phyloP scores from a whole-genome alignment of 257 asterid species.

The Eustoma russellianum region DNA sequence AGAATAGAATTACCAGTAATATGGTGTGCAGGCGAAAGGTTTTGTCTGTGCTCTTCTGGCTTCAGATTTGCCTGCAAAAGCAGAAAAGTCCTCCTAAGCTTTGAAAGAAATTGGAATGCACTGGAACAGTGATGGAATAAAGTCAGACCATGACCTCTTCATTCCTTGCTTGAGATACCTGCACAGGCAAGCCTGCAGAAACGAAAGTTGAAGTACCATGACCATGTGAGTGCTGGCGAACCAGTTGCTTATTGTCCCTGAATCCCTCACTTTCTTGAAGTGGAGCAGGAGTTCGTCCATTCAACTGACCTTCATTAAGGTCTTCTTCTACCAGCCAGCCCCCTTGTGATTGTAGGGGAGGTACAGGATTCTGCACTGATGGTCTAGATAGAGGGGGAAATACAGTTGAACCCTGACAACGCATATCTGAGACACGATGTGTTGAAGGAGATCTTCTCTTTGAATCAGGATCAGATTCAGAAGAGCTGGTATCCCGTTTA shows the following conservation, averaged over 20 bases:
- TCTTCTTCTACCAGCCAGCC: slow-evolving; percentile 62
- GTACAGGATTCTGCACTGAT: slow-evolving; percentile 42
- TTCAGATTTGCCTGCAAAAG: slow-evolving; percentile 33
- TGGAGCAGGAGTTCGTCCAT: slow-evolving; percentile 33
- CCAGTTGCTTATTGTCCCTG: slow-evolving; percentile 36
- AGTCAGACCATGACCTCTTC: slow-evolving; percentile 49
- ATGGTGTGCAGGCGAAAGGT: slow-evolving; percentile 22
- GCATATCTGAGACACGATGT: slow-evolving; percentile 27
- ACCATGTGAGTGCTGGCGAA: slow-evolving; percentile 36
- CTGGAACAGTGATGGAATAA: slow-evolving; percentile 1
- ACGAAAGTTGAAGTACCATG: slow-evolving; percentile 31
- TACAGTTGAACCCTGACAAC: slow-evolving; percentile 43
- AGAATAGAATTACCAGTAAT: slow-evolving; percentile 29
- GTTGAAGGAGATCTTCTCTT: slow-evolving; percentile 19
- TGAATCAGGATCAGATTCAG: slow-evolving; percentile 31
- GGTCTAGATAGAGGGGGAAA: slow-evolving; percentile 55
- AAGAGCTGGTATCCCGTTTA: slow-evolving; percentile 43
- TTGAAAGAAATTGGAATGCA: slow-evolving; percentile 7
- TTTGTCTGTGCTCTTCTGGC: slow-evolving; percentile 30
- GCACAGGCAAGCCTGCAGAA: slow-evolving; percentile 27
- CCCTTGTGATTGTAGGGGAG: slow-evolving; percentile 37
- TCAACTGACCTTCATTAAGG: slow-evolving; percentile 27
- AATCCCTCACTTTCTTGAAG: slow-evolving; percentile 34
- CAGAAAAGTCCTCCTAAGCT: slow-evolving; percentile 15
- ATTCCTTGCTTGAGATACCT: slow-evolving; percentile 36